Percentiles rank a stretch among this genome's conserved stretches.
These are phyloP conservation scores for Penicillium turbatum DNA, from an alignment of 495 filamentous ascomycete species.

Conservation along the genomic window DNA sequence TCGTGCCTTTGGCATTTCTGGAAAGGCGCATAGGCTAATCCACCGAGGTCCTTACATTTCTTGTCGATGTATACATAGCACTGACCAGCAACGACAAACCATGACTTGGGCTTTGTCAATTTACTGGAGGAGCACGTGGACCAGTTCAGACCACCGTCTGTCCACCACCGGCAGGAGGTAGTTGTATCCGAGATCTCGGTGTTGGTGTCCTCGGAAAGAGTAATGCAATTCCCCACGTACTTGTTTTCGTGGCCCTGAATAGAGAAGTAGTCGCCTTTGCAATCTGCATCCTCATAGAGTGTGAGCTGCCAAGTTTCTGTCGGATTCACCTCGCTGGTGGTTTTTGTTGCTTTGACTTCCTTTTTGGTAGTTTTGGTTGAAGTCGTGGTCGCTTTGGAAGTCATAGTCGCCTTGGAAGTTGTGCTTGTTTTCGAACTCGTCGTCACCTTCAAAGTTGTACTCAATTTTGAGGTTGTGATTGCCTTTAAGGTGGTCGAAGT, in stretches of 20 bases:
- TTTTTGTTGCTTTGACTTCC: not conserved
- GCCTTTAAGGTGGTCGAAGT: not conserved
- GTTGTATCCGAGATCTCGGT: not conserved
- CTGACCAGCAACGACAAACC: not conserved
- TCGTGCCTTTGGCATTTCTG: not conserved
- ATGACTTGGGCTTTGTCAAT: slow-evolving; percentile 1
- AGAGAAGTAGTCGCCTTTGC: slow-evolving; percentile 1
- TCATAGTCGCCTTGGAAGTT: not conserved
- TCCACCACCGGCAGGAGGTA: slow-evolving; percentile 13
- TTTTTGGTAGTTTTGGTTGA: not conserved
- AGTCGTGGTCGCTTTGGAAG: not conserved
- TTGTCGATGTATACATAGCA: not conserved
- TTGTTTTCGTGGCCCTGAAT: slow-evolving; percentile 9
- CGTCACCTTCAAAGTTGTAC: not conserved
- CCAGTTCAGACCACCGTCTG: not conserved
- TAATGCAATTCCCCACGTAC: not conserved
- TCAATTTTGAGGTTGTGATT: not conserved
- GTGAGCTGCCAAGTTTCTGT: not conserved
- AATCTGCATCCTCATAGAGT: not conserved
- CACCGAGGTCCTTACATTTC: not conserved
- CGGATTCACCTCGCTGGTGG: not conserved
- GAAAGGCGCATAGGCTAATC: not conserved
- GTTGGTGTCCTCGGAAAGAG: not conserved
- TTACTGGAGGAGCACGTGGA: not conserved
- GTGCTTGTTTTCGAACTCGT: not conserved